A percentile compares a stretch with the other conserved stretches of the same genome.
phyloP scores from a whole-genome alignment of 139 green algal genomes.

The Micromonas commoda region DNA sequence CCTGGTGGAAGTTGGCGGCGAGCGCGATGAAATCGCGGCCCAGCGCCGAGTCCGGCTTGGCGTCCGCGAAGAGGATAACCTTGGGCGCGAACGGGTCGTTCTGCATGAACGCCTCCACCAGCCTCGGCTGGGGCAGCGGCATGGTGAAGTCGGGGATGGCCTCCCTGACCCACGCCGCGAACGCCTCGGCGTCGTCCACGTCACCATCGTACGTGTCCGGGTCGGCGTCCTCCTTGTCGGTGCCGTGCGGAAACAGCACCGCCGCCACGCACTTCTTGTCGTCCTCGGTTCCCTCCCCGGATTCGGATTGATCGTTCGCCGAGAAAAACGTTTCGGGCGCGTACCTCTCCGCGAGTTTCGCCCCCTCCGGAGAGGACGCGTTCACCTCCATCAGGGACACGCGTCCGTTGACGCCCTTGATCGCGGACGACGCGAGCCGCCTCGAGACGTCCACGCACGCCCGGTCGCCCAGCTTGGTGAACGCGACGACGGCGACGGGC shows the following conservation, averaged over 20 bases:
- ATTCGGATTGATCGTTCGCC: neutral
- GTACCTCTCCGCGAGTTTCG: neutral
- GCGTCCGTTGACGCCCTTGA: neutral
- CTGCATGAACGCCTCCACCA: neutral
- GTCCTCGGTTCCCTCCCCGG: neutral
- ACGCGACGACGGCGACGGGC: neutral
- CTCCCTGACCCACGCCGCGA: neutral
- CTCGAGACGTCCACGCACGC: neutral
- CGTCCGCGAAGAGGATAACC: constrained; percentile 5
- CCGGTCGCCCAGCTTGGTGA: neutral
- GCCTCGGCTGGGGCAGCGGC: neutral
- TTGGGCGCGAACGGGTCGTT: neutral
- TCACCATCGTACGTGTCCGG: neutral
- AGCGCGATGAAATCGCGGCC: neutral
- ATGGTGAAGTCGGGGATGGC: neutral
- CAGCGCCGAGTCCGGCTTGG: neutral
- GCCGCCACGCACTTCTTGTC: neutral
- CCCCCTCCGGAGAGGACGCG: neutral
- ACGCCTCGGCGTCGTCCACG: neutral
- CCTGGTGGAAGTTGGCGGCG: neutral
- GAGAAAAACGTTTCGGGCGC: neutral
- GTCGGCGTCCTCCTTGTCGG: neutral
- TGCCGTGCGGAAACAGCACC: neutral
- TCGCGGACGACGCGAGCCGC: neutral
- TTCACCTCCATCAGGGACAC: neutral